Evolutionary conservation across 1,284 basidiomycete genomes (phyloP), one percentile per base, ranked within the genome.

Genomic region (Pterula multifida): DNA sequence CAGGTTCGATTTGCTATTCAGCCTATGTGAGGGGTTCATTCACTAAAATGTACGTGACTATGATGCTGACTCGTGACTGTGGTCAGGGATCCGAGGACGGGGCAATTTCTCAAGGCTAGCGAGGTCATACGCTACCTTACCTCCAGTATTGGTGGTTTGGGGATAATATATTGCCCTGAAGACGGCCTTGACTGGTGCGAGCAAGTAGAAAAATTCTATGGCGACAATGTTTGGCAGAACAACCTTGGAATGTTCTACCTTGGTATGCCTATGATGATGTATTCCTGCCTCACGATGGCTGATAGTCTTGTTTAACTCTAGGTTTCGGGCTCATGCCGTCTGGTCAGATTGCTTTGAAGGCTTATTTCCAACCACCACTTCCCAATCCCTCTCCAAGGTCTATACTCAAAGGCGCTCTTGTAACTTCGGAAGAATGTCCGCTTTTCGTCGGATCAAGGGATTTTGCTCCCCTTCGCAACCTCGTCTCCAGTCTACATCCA

Each of bases 1-100:
- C 58, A 62, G 52, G 51, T 64, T 26, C 55, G 62, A 23, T 64
- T 64, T 47, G 61, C 61, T 3, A 61, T 64, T 26, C 61, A 64
- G 49, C 62, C 62, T 15, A 60, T 60, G 62, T 63, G 44, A 52
- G 56, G 54, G 9, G n/a, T 17, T 6, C 28, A 6, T 19, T 9
- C 9, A 4, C n/a, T 19, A 6, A 32, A 32, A 32, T 15, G 6
- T 32, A 15, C 15, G 28, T 32, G 28, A 32, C 15, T 6, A 32
- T 32, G 15, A 32, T 15, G 6, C 28, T 32, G 4, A 42, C 19
- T 42, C 6, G 19, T 22, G 9, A 6, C 9, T 17, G 9, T 19
- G 9, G 9, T 9, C 39, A 42, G 39, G 9, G 39, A 42, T 17
- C 39, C 39, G 9, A 6, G 39, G 9, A 42, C 4, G 3, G 45